These are phyloP conservation scores for Camellia japonica DNA, from an alignment of 148 eudicot genomes.

Conservation along the genomic window DNA sequence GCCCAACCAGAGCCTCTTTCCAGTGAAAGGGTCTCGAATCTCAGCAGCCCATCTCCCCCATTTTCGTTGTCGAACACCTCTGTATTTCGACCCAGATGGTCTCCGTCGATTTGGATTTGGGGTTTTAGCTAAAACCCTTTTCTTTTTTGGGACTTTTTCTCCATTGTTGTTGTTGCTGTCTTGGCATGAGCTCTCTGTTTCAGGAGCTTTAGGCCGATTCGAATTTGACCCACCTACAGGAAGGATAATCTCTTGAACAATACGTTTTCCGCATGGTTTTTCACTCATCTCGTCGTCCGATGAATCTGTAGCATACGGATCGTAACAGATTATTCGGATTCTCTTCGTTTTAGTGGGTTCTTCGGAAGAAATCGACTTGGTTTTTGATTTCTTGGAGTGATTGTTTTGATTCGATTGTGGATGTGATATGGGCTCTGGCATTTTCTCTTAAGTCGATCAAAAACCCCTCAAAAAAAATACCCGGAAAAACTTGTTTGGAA, in stretches of 20 bases:
- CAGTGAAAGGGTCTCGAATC: slow-evolving; percentile 66
- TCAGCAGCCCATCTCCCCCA: slow-evolving; percentile 99
- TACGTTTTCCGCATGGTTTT: slow-evolving; percentile 31
- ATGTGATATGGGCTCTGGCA: slow-evolving; percentile 6
- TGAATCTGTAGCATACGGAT: slow-evolving; percentile 73
- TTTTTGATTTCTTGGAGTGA: slow-evolving; percentile 13
- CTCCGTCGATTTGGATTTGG: background rate
- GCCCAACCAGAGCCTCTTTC: slow-evolving; percentile 73
- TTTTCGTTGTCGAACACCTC: slow-evolving; percentile 78
- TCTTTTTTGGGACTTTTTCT: slow-evolving; percentile 27
- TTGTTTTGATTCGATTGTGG: background rate
- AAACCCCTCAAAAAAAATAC: slow-evolving; percentile 10
- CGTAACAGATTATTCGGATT: slow-evolving; percentile 54
- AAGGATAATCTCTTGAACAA: slow-evolving; percentile 50
- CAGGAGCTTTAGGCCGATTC: slow-evolving; percentile 10
- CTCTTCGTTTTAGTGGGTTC: slow-evolving; percentile 31
- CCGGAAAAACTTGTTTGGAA: background rate
- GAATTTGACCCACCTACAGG: background rate
- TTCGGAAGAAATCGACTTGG: slow-evolving; percentile 17
- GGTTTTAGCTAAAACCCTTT: slow-evolving; percentile 24
- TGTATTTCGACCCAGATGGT: slow-evolving; percentile 31
- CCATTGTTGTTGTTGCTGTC: slow-evolving; percentile 50
- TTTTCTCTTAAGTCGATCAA: slow-evolving; percentile 12
- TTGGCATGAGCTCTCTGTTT: slow-evolving; percentile 52
- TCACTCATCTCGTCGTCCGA: slow-evolving; percentile 52